These are phyloP conservation scores for Metarhizium rileyi DNA, from an alignment of 2,329 filamentous ascomycete genomes.

Conservation along the genomic window DNA sequence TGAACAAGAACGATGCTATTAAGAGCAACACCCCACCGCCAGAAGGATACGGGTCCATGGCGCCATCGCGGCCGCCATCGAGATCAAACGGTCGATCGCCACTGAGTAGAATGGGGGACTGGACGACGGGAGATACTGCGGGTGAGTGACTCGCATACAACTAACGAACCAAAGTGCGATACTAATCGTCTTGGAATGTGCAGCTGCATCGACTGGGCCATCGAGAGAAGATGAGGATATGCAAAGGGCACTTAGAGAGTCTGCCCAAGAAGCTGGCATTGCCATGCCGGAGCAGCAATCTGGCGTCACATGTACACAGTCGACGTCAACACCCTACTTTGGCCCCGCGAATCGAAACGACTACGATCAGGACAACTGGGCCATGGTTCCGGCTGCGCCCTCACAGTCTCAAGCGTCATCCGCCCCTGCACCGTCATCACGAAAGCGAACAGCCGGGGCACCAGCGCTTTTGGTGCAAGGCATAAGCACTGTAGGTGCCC, in stretches of 20 bases:
- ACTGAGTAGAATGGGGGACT: conserved; percentile 40
- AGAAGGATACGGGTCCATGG: conserved; percentile 31
- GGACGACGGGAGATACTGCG: conserved; percentile 31
- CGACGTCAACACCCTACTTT: conserved; percentile 35
- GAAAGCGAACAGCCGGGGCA: conserved; percentile 29
- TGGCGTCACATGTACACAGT: conserved; percentile 33
- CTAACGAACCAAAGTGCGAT: background rate
- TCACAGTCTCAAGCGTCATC: conserved; percentile 13
- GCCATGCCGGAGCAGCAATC: conserved; percentile 36
- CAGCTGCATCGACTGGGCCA: conserved; percentile 21
- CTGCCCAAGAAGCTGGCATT: conserved; percentile 41
- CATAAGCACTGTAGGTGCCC: conserved; percentile 21
- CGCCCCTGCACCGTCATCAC: conserved; percentile 26
- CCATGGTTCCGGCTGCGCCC: conserved; percentile 38
- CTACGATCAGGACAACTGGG: conserved; percentile 49
- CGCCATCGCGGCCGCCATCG: conserved; percentile 54
- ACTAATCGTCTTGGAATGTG: conserved; percentile 11
- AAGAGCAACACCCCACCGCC: conserved; percentile 32
- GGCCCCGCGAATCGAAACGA: conserved; percentile 47
- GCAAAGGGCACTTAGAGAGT: conserved; percentile 45
- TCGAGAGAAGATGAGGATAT: conserved; percentile 46
- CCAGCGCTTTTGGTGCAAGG: conserved; percentile 43
- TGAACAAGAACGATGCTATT: conserved; percentile 34
- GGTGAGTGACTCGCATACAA: conserved; percentile 17
- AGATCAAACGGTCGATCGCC: conserved; percentile 48